These are phyloP conservation scores for Bimuria novae-zelandiae DNA, from an alignment of 2,329 filamentous ascomycete genomes.

Conservation along the genomic window DNA sequence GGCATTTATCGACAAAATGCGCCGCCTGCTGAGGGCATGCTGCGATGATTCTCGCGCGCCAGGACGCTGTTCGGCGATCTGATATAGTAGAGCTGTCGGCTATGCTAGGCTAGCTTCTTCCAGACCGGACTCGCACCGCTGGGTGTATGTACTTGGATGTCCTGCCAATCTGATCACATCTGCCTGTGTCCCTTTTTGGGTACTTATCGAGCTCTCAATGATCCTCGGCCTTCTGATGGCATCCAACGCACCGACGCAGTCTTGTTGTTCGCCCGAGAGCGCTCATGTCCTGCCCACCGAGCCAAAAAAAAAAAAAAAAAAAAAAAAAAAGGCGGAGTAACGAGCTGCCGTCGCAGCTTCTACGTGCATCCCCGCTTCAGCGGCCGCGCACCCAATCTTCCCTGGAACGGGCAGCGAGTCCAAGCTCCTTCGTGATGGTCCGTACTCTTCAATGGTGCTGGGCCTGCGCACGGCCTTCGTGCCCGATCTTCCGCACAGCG, in stretches of 20 bases:
- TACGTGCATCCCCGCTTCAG: neutral
- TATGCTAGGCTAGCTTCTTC: constrained; percentile 35
- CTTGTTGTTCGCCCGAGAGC: constrained; percentile 4
- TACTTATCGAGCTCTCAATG: constrained; percentile 6
- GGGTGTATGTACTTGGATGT: constrained; percentile 30
- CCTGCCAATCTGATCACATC: constrained; percentile 23
- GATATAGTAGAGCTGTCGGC: constrained; percentile 40
- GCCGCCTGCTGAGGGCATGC: constrained; percentile 54
- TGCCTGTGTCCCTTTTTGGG: constrained; percentile 10
- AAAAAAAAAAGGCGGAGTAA: neutral
- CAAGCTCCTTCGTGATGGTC: neutral
- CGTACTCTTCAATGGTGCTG: neutral
- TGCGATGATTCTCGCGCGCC: constrained; percentile 38
- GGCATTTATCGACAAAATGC: constrained; percentile 68
- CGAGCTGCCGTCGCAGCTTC: neutral
- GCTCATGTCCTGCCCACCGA: neutral
- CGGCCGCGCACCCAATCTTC: neutral
- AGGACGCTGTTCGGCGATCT: constrained; percentile 38
- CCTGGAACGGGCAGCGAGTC: neutral
- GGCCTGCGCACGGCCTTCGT: neutral
- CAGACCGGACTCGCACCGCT: constrained; percentile 27
- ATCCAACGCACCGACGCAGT: neutral
- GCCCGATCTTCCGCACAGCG: neutral
- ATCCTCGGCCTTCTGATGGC: constrained; percentile 5
- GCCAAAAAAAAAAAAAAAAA: too few species aligned